Conservation (phyloP, 768 basidiomycete species). For the Tulasnella calospora region DNA sequence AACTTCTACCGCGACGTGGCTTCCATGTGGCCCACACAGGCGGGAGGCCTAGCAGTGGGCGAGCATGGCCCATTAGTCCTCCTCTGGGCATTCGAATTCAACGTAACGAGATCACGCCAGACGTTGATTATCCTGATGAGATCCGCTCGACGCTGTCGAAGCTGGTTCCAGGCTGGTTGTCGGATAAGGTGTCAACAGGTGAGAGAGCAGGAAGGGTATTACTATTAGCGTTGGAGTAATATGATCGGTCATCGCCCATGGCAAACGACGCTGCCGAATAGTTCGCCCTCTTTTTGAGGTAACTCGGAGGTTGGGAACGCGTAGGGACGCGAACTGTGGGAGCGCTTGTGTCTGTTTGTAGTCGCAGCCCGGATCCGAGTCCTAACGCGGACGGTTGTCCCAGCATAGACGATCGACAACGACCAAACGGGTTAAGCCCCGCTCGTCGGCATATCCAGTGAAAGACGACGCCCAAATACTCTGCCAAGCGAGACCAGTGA, state of each 20-base stretch:
- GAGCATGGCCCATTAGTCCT: background rate
- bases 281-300: background rate
- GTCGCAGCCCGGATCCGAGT: no score
- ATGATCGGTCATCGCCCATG: background rate
- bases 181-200: background rate
- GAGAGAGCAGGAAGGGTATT: background rate
- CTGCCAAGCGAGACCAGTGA: background rate
- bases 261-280: background rate
- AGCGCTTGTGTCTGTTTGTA: background rate
- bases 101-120: background rate
- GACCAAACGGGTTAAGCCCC: background rate
- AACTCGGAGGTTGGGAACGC: background rate
- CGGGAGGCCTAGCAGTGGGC: background rate
- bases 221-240: background rate
- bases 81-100: background rate
- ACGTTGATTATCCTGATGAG: background rate
- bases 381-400: background rate
- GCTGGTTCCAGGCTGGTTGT: background rate
- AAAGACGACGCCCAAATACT: background rate
- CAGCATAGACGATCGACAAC: background rate
- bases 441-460: background rate
- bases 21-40: background rate
- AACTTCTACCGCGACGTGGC: slow-evolving; percentile 3
- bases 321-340: background rate
- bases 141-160: background rate